phyloP scores from a whole-genome alignment of 352 stramenopile genomes.

The Aphanomyces astaci region DNA sequence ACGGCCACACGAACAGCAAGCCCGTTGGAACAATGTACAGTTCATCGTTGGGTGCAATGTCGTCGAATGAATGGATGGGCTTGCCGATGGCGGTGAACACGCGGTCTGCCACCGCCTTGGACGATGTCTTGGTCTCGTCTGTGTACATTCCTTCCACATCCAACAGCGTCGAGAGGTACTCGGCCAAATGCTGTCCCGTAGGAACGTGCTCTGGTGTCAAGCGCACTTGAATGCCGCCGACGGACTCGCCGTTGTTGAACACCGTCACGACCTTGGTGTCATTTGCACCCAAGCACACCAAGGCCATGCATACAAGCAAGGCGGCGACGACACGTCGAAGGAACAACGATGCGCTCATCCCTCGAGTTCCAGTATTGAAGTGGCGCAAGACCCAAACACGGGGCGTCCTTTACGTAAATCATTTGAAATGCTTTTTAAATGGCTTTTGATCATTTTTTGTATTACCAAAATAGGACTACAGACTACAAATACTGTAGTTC shows the following conservation, averaged over 20 bases:
- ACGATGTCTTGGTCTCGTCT: constrained; percentile 25
- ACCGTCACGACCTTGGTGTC: constrained; percentile 55
- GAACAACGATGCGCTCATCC: neutral
- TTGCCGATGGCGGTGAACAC: constrained; percentile 12
- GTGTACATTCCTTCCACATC: constrained; percentile 43
- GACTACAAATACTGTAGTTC: no score
- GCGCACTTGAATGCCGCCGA: constrained; percentile 57
- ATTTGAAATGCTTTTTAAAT: neutral
- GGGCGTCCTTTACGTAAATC: no score
- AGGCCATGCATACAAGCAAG: neutral
- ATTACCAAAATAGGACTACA: no score
- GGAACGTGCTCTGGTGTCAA: constrained; percentile 40
- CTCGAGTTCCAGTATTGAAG: no score
- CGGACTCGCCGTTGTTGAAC: constrained; percentile 72
- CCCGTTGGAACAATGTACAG: constrained; percentile 13
- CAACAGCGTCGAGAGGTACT: constrained; percentile 72
- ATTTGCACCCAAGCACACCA: neutral
- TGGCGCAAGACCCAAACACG: no score
- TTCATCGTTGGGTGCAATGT: constrained; percentile 2
- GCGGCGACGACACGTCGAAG: neutral
- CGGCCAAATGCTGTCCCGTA: constrained; percentile 44
- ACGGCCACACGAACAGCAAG: constrained; percentile 21
- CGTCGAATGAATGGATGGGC: constrained; percentile 9
- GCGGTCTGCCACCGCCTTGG: constrained; percentile 22
- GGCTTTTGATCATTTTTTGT: neutral